These are phyloP conservation scores for Paradendryphiella salina DNA, from an alignment of 2,329 filamentous ascomycete species.

Conservation along the genomic window DNA sequence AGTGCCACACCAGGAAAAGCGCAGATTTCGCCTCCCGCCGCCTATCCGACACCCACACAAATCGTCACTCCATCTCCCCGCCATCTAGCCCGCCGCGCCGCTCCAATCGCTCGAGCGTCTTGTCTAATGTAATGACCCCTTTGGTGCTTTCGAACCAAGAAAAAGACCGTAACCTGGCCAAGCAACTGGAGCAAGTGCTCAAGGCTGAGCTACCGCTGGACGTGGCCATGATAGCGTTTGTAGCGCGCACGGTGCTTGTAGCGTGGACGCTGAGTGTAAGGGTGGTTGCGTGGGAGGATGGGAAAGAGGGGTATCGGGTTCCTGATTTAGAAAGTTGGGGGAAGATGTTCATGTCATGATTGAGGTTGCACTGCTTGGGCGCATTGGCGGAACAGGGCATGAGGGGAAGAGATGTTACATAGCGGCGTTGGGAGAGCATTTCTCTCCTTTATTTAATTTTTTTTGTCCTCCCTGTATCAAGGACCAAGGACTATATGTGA, in stretches of 20 bases:
- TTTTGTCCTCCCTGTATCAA: too few relatives aligned
- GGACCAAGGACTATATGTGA: too few relatives aligned
- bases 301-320: slow-evolving; percentile 24
- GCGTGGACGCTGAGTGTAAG: slow-evolving; percentile 41
- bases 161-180: slow-evolving; percentile 22
- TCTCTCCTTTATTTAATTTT: too few relatives aligned
- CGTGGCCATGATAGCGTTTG: slow-evolving; percentile 27
- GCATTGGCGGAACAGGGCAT: too few relatives aligned
- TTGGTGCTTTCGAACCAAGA: not conserved
- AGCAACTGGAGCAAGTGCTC: slow-evolving; percentile 31
- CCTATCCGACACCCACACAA: slow-evolving; percentile 1
- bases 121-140: not conserved
- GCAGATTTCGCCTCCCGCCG: not conserved
- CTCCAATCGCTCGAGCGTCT: slow-evolving; percentile 12
- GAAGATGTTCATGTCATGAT: slow-evolving; percentile 16
- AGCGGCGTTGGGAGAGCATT: not conserved
- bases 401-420: too few relatives aligned
- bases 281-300: slow-evolving; percentile 30
- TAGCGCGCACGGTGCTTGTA: slow-evolving; percentile 37
- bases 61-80: slow-evolving; percentile 2
- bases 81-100: not conserved
- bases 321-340: slow-evolving; percentile 7
- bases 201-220: slow-evolving; percentile 34
- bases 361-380: too few relatives aligned
- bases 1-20: not conserved